Conservation (phyloP, 306 rosid species). For the Ochetophila trinervis region DNA sequence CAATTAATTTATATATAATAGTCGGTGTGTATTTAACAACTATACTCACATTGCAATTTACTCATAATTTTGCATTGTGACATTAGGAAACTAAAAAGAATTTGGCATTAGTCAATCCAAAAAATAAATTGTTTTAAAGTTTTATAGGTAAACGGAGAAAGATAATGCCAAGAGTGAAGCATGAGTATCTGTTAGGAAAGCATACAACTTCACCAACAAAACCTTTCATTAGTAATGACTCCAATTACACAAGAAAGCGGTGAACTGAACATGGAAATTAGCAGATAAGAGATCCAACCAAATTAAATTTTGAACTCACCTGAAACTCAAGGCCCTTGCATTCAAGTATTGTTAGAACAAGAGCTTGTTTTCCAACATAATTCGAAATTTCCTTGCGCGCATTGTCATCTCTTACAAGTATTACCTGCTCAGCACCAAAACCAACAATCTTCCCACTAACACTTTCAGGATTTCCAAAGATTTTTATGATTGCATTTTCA, state of each 20-base stretch:
- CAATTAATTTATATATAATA: neutral
- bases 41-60: no score
- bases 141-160: neutral
- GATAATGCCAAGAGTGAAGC: no score
- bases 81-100: neutral
- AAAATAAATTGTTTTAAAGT: neutral
- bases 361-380: slow-evolving; percentile 68
- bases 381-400: slow-evolving; percentile 41
- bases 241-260: no score
- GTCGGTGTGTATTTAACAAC: neutral
- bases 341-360: slow-evolving; percentile 65
- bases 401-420: slow-evolving; percentile 68
- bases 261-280: neutral
- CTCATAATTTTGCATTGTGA: neutral
- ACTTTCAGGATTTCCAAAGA: slow-evolving; percentile 55
- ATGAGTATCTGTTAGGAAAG: no score
- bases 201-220: no score
- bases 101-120: neutral
- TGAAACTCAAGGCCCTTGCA: slow-evolving; percentile 93
- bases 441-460: slow-evolving; percentile 48
- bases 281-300: neutral
- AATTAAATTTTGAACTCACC: slow-evolving; percentile 28
- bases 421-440: slow-evolving; percentile 81
- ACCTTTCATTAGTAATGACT: no score
- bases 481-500: slow-evolving; percentile 59